Base-by-base conservation (phyloP, 2,329 filamentous ascomycete species). In the Furcasterigmium furcatum region DNA sequence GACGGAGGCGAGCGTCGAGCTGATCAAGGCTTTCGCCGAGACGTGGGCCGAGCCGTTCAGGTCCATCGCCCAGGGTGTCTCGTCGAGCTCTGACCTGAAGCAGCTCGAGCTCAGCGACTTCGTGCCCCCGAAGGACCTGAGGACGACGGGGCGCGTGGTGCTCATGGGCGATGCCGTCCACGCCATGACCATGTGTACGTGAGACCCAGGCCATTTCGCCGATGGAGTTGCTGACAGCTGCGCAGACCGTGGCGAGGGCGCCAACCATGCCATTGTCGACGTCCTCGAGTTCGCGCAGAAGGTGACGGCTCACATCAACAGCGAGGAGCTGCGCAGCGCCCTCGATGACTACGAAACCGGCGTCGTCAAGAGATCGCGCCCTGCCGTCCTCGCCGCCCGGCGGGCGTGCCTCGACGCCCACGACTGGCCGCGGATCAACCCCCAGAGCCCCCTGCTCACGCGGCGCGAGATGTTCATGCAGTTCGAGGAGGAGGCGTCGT, bases 161-260 rank as follows among this genome's bases (percentile, higher is more conserved):
- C 51, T 82, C 2, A 65, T 78, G 46, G 78, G 79, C 1, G 79
- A 82, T 56, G 72, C 78, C 0, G 65, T 79, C 4, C 78, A 82
- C 56, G 68, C 74, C 0, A 82, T 82, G 77, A 72, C 74, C 1
- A 81, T 81, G 77, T 81, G 76, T 81, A 68, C 59, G 75, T 59
- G n/a, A 14, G 27, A 16, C 38, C 13, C 27, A 21, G 55, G n/a
- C n/a, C n/a, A 22, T 34, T 24, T 4, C 34, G 22, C 14, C 32
- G 21, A 19, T 5, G 2, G 34, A 27, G 4, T 27, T 27, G 29
- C 51, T 46, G 46, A 41, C 19, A 12, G n/a, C 16, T 22, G 22
- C 13, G 13, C 48, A 82, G 77, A 76, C 53, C 69, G 78, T 12
- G 78, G 78, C 3, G 78, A 82, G 58, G 77, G 75, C 1, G 76